Base-by-base conservation (phyloP, 2,329 filamentous ascomycete genomes). In the Xylaria digitata region DNA sequence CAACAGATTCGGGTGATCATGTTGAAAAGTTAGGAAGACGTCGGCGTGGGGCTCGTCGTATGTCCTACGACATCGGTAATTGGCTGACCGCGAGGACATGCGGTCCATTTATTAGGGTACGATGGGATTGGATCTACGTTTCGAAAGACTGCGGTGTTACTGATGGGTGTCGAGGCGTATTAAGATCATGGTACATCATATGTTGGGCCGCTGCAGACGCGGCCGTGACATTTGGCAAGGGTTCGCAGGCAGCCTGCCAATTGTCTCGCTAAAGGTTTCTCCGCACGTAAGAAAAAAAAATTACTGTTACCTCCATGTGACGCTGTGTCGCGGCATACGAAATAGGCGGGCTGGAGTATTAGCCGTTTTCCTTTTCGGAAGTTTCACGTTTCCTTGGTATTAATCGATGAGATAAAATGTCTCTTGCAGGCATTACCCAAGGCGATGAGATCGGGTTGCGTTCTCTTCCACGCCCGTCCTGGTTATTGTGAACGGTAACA, bases 181-280 rank as follows among this genome's bases (percentile, higher is more conserved):
- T 45, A 50, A 63, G 67, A 59, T 59, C 34, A 55, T 45, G 53
- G 58, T 58, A 50, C 52, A 65, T 61, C 57, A 49, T 48, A 66
- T 48, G 63, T 67, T 58, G 65, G 65, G 45, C 52, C 59, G 57
- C 53, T 62, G 61, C 56, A 63, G 59, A 61, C 61, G 63, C 60
- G 59, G 65, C 62, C 65, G 56, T 64, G 50, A 61, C 56, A 69
- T 57, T 61, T 64, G 3, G 63, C 53, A 66, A 65, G 65, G 61
- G 65, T 50, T 61, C 53, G 52, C 43, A 64, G 62, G 26, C 56
- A 68, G 52, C 49, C 49, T 43, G 54, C 55, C 58, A 60, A 62
- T 66, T 52, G 65, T 63, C n/a, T 58, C 70, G 61, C 60, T 43
- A 58, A 45, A 26, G 45, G 32, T 34, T 67, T 56, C 62, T 62